Base-by-base conservation (phyloP, 2,329 filamentous ascomycete genomes). In the Monilinia laxa region DNA sequence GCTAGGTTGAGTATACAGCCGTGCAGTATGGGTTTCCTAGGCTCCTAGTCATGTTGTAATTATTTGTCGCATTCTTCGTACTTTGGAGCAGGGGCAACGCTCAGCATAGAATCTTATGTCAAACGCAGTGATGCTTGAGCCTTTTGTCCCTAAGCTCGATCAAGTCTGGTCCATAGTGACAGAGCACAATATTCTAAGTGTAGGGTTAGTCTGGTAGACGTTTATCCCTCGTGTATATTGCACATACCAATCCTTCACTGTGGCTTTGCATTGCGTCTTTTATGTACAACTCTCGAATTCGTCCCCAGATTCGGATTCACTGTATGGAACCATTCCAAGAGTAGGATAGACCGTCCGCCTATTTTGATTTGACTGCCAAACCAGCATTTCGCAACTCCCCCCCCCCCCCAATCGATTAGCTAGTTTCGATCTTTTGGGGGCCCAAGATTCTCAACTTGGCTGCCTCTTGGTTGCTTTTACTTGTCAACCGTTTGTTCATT, bases 401-500 rank as follows among this genome's bases (percentile, higher is more conserved):
- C 62, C 65, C 67, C 66, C 65, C 67, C 52, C n/a, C n/a, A n/a
- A n/a, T 40, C 65, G 45, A 18, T 49, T 66, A 57, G 45, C 47
- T 65, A 59, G 49, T 68, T 16, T 35, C 23, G 40, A 58, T 59
- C 57, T 53, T 63, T 70, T 35, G 59, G 64, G 31, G 58, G 45
- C 23, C 66, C 49, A 56, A 52, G 66, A 70, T 71, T 68, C 64
- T 63, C 56, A 63, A 60, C 65, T 71, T 69, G 66, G 66, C 68
- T 68, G 66, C 57, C 67, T 69, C 70, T 70, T 71, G 64, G 57
- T 63, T 68, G 56, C 70, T 51, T 56, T 64, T 67, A 56, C 55
- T 62, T 65, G 64, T 62, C 57, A 53, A 60, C 55, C 47, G 52
- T 70, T 63, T 70, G 40, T 67, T 70, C 57, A 66, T 60, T 59